Conservation (phyloP, 2,329 filamentous ascomycete species). For the Aspergillus quadricinctus region DNA sequence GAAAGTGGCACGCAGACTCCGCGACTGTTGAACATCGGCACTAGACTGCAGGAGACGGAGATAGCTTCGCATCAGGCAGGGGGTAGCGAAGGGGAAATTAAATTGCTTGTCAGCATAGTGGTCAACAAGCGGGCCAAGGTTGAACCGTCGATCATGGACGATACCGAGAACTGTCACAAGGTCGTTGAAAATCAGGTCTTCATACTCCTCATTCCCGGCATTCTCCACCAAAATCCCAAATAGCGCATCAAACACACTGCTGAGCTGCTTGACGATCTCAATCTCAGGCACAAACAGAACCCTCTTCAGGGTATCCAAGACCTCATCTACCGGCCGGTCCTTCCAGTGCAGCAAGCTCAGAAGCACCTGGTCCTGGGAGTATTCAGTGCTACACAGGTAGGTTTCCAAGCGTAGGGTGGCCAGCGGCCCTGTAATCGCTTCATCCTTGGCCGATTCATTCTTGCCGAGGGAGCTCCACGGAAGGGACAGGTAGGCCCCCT, state of each 20-base stretch:
- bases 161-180: constrained; percentile 87
- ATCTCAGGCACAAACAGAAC: constrained; percentile 94
- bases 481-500: constrained; percentile 79
- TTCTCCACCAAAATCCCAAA: constrained; percentile 90
- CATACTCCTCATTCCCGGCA: constrained; percentile 84
- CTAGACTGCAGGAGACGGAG: constrained; percentile 77
- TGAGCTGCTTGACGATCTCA: constrained; percentile 90
- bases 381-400: constrained; percentile 88
- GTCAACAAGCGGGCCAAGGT: constrained; percentile 84
- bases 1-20: constrained; percentile 83
- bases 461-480: constrained; percentile 71
- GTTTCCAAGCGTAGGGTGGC: constrained; percentile 76
- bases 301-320: constrained; percentile 71
- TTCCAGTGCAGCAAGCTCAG: constrained; percentile 84
- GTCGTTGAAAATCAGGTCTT: constrained; percentile 87
- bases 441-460: constrained; percentile 65
- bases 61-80: constrained; percentile 82
- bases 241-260: constrained; percentile 82
- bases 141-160: constrained; percentile 90
- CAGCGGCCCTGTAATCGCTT: constrained; percentile 69
- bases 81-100: constrained; percentile 87
- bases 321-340: constrained; percentile 65
- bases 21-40: constrained; percentile 74
- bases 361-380: constrained; percentile 86
- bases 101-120: constrained; percentile 85